Evolutionary conservation across 352 stramenopile species (phyloP).

Genomic region (Phytopythium sindhum): DNA sequence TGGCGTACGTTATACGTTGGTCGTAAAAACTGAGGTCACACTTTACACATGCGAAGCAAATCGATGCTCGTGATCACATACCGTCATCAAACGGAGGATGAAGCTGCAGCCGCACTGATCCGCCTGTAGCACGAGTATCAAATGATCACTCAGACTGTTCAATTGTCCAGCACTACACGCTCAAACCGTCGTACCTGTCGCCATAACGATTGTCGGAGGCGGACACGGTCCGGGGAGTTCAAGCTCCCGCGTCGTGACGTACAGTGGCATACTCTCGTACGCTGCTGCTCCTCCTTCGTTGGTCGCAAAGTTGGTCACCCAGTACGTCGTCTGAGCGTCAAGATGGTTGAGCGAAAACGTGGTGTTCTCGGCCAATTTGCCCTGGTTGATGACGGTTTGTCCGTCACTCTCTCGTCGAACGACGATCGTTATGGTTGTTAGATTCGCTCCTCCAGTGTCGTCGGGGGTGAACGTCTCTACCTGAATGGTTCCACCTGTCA

Average conservation of each 20-base stretch:
- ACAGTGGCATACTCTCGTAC: constrained; percentile 15
- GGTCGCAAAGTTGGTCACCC: constrained; percentile 23
- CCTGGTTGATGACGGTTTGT: constrained; percentile 5
- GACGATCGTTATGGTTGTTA: constrained; percentile 22
- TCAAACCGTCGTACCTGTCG: constrained; percentile 26
- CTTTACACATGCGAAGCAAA: neutral
- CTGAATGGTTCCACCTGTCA: constrained; percentile 18
- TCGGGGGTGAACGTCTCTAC: constrained; percentile 14
- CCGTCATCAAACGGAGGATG: constrained; percentile 39
- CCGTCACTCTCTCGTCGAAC: constrained; percentile 16
- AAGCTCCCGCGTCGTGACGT: constrained; percentile 15
- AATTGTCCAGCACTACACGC: neutral
- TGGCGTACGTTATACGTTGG: neutral
- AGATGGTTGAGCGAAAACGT: constrained; percentile 33
- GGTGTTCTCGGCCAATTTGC: constrained; percentile 8
- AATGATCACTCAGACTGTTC: neutral
- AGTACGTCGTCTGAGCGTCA: constrained; percentile 29
- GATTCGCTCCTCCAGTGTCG: constrained; percentile 33
- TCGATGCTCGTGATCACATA: constrained; percentile 10
- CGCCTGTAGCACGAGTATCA: constrained; percentile 18
- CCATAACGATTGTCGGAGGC: constrained; percentile 29
- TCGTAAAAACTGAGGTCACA: neutral
- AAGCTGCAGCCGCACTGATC: constrained; percentile 36
- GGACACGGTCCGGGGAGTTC: constrained; percentile 39
- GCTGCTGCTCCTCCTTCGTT: constrained; percentile 20